Evolutionary conservation across 306 rosid genomes (phyloP).

Genomic region (Vachellia pachyceras): DNA sequence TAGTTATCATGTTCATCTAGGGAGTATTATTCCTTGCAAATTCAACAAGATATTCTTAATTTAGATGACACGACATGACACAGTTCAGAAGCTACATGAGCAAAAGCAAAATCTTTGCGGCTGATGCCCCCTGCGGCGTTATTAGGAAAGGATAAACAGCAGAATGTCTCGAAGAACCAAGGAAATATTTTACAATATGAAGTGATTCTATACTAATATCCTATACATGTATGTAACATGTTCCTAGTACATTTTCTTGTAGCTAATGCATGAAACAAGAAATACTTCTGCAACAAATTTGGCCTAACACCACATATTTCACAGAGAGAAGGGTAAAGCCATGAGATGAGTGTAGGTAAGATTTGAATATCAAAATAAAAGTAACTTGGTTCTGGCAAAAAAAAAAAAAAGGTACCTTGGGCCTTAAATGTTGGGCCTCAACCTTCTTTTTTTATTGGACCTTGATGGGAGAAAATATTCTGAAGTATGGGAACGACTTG

Average conservation of each 20-base stretch:
- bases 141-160: neutral
- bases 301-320: neutral
- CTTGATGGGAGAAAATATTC: neutral
- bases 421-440: too few species aligned
- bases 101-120: neutral
- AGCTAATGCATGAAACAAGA: neutral
- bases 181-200: neutral
- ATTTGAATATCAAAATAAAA: neutral
- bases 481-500: neutral
- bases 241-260: neutral
- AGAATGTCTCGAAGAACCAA: neutral
- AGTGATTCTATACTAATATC: neutral
- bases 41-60: neutral
- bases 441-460: neutral
- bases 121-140: neutral
- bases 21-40: too few species aligned
- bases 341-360: neutral
- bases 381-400: too few species aligned
- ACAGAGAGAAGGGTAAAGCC: neutral
- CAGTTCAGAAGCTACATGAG: neutral
- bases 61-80: neutral
- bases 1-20: too few species aligned
- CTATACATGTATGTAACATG: neutral
- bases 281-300: neutral
- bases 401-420: too few species aligned